Evolutionary conservation across 2,329 filamentous ascomycete species (phyloP).

Genomic region (Sclerotinia sclerotiorum): DNA sequence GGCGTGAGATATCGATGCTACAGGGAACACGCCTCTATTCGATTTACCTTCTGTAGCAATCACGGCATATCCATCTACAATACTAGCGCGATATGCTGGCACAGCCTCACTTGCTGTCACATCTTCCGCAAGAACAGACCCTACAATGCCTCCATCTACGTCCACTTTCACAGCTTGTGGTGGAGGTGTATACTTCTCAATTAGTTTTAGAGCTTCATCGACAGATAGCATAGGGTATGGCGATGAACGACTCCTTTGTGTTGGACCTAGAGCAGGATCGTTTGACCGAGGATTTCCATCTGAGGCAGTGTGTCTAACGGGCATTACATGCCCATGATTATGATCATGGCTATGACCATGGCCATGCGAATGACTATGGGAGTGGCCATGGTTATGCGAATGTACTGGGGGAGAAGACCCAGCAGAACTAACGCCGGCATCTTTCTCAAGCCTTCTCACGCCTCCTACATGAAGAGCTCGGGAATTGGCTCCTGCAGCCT

Average conservation of each 20-base stretch:
- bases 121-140: slow-evolving; percentile 75
- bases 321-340: slow-evolving; percentile 60
- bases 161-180: slow-evolving; percentile 57
- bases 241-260: slow-evolving; percentile 75
- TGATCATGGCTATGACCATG: slow-evolving; percentile 49
- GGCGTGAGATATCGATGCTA: slow-evolving; percentile 83
- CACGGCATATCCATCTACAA: slow-evolving; percentile 94
- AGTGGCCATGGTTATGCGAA: slow-evolving; percentile 48
- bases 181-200: slow-evolving; percentile 69
- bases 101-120: slow-evolving; percentile 79
- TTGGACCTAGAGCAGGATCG: slow-evolving; percentile 60
- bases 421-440: slow-evolving; percentile 61
- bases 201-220: slow-evolving; percentile 71
- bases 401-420: slow-evolving; percentile 42
- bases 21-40: slow-evolving; percentile 79
- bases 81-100: slow-evolving; percentile 91
- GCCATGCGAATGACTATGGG: slow-evolving; percentile 48
- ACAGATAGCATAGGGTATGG: slow-evolving; percentile 93
- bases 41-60: slow-evolving; percentile 61
- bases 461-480: slow-evolving; percentile 77
- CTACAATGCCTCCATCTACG: slow-evolving; percentile 67
- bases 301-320: slow-evolving; percentile 71
- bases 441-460: slow-evolving; percentile 77
- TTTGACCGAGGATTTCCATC: slow-evolving; percentile 59
- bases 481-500: slow-evolving; percentile 82